phyloP scores from a whole-genome alignment of 2,329 filamentous ascomycete species.

The Colletotrichum navitas region DNA sequence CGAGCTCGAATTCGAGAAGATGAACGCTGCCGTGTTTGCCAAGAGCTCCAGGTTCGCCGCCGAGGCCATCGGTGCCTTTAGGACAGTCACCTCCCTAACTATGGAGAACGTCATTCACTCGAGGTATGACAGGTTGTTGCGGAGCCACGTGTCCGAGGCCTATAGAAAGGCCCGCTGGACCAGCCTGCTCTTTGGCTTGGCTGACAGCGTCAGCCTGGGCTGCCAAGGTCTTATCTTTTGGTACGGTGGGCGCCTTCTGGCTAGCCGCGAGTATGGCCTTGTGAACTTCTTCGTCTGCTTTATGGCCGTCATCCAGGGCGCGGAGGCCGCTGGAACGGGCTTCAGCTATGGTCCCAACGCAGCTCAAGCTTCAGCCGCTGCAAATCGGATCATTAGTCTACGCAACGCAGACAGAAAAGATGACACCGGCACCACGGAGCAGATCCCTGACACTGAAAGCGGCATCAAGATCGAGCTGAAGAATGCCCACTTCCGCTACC shows the following conservation, averaged over 20 bases:
- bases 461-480: slow-evolving; percentile 69
- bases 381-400: slow-evolving; percentile 70
- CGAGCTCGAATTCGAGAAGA: slow-evolving; percentile 75
- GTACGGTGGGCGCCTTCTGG: slow-evolving; percentile 73
- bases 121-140: slow-evolving; percentile 71
- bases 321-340: slow-evolving; percentile 75
- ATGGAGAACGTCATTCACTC: slow-evolving; percentile 75
- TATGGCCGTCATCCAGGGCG: slow-evolving; percentile 75
- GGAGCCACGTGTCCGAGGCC: slow-evolving; percentile 69
- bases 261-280: slow-evolving; percentile 60
- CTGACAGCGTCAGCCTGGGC: slow-evolving; percentile 74
- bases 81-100: slow-evolving; percentile 79
- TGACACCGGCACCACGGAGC: slow-evolving; percentile 46
- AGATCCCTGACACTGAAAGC: slow-evolving; percentile 59
- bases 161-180: slow-evolving; percentile 72
- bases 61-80: slow-evolving; percentile 79
- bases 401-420: slow-evolving; percentile 58
- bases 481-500: slow-evolving; percentile 71
- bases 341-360: slow-evolving; percentile 76
- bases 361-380: slow-evolving; percentile 69
- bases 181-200: slow-evolving; percentile 75
- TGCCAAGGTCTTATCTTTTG: slow-evolving; percentile 75
- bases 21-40: slow-evolving; percentile 76
- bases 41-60: slow-evolving; percentile 81
- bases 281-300: slow-evolving; percentile 69